Conservation (phyloP, 2,329 filamentous ascomycete genomes). For the Pseudonectria foliicola region DNA sequence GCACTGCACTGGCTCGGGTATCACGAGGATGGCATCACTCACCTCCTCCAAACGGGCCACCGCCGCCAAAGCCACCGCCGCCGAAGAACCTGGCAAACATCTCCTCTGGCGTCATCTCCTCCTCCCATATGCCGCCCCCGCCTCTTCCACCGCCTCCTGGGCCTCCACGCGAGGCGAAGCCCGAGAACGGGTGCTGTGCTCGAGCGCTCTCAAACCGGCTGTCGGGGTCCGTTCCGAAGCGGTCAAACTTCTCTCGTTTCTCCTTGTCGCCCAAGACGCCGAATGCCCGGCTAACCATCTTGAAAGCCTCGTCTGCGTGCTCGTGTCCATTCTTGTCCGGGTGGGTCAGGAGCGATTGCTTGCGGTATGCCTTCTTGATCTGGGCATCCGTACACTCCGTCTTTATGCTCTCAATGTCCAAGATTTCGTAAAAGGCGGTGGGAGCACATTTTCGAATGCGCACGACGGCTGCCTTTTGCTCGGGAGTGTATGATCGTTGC, state of each 20-base stretch:
- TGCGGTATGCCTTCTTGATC: conserved; percentile 97
- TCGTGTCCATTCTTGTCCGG: conserved; percentile 98
- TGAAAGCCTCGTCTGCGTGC: conserved; percentile 95
- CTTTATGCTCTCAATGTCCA: conserved; percentile 61
- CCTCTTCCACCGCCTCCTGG: conserved; percentile 41
- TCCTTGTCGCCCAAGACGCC: conserved; percentile 88
- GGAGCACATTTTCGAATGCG: conserved; percentile 77
- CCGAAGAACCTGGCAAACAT: conserved; percentile 97
- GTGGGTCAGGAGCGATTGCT: conserved; percentile 88
- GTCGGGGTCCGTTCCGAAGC: conserved; percentile 87
- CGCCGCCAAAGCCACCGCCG: conserved; percentile 59
- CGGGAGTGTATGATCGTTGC: conserved; percentile 71
- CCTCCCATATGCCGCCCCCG: conserved; percentile 68
- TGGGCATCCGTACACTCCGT: conserved; percentile 67
- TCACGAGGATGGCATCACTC: conserved; percentile 9
- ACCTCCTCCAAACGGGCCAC: conserved; percentile 41
- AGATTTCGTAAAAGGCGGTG: conserved; percentile 93
- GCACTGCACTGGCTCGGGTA: conserved; percentile 1
- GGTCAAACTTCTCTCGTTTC: conserved; percentile 77
- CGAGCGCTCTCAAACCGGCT: conserved; percentile 67
- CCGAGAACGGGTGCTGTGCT: conserved; percentile 55
- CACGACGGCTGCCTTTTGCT: conserved; percentile 87
- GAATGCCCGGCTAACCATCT: conserved; percentile 93
- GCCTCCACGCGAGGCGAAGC: conserved; percentile 44
- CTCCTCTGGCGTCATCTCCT: conserved; percentile 93